Percentiles rank a stretch among this genome's conserved stretches.
phyloP scores from a whole-genome alignment of 257 asterid genomes.

The Forsythia suspensa region DNA sequence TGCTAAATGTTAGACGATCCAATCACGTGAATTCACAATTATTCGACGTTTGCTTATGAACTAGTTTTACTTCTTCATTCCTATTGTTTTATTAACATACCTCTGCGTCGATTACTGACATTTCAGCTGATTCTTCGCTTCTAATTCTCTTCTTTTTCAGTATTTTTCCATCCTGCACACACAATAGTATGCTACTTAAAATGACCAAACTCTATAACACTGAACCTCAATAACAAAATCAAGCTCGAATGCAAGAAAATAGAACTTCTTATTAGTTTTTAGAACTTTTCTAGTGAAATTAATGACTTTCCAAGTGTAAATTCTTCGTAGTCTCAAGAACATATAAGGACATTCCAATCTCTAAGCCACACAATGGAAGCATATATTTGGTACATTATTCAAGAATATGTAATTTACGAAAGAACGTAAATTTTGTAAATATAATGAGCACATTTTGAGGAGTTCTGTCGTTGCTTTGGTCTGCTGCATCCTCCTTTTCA shows the following conservation, averaged over 20 bases:
- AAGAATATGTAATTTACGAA: too few species aligned
- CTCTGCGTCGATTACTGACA: neutral
- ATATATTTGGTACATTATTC: neutral
- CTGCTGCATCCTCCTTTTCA: neutral
- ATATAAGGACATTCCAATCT: neutral
- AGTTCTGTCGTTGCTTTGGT: slow-evolving; percentile 6
- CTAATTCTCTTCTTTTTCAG: neutral
- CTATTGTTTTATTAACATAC: neutral
- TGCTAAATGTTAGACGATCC: neutral
- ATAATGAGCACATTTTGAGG: neutral
- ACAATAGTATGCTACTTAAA: neutral
- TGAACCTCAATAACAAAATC: neutral
- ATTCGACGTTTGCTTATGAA: too few species aligned
- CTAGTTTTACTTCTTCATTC: too few species aligned
- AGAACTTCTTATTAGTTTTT: too few species aligned
- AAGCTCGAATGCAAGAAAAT: neutral
- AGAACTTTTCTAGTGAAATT: too few species aligned
- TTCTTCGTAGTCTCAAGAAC: neutral
- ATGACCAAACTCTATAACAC: neutral
- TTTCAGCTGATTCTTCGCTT: slow-evolving; percentile 1
- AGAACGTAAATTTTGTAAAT: neutral
- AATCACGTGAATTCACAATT: neutral
- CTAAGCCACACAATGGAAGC: neutral
- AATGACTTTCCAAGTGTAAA: too few species aligned
- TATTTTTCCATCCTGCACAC: slow-evolving; percentile 2